These are phyloP conservation scores for Echium plantagineum DNA, from an alignment of 257 asterid species.

Conservation along the genomic window DNA sequence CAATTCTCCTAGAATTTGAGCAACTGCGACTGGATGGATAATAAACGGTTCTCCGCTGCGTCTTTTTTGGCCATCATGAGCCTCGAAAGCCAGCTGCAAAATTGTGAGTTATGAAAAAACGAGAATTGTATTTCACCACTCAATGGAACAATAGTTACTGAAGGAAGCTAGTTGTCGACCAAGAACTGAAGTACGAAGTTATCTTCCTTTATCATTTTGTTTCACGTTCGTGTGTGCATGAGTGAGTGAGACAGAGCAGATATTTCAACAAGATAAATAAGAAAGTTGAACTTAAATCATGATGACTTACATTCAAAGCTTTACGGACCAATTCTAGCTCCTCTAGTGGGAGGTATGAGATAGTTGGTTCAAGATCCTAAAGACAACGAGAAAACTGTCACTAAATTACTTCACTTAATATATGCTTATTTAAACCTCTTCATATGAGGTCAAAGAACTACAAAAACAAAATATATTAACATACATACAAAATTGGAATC, in stretches of 20 bases:
- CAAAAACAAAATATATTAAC: background rate
- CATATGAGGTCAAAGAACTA: background rate
- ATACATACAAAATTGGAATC: background rate
- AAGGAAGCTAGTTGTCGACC: background rate
- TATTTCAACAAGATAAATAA: background rate
- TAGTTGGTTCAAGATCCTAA: conserved; percentile 69
- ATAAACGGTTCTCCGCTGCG: conserved; percentile 96
- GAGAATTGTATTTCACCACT: background rate
- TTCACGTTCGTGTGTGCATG: background rate
- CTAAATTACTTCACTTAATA: background rate
- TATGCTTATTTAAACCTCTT: background rate
- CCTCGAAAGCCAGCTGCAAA: conserved; percentile 70
- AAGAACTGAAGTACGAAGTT: background rate
- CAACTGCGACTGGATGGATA: conserved; percentile 93
- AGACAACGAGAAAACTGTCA: conserved; percentile 11
- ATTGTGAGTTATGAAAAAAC: conserved; percentile 6
- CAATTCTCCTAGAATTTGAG: conserved; percentile 87
- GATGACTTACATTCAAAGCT: conserved; percentile 59
- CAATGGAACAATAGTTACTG: background rate
- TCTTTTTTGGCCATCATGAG: conserved; percentile 91
- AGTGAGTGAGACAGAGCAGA: too few species aligned
- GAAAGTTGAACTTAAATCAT: background rate
- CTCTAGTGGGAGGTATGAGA: conserved; percentile 62
- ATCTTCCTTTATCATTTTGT: background rate
- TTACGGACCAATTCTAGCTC: conserved; percentile 64